Conservation (phyloP, 2,329 filamentous ascomycete genomes). For the Ascomycota sp. region DNA sequence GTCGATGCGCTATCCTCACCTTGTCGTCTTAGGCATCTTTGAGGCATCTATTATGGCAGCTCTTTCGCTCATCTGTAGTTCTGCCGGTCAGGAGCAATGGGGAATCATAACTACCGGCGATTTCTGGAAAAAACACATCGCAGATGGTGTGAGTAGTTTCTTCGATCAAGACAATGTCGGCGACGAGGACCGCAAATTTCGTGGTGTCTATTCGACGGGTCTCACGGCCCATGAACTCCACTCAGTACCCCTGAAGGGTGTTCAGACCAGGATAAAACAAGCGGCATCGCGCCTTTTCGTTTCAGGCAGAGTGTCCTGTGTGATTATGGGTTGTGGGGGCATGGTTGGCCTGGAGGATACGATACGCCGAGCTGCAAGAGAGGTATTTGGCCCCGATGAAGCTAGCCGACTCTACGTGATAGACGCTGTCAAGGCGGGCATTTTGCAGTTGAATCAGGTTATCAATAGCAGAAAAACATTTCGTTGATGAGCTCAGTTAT, state of each 20-base stretch:
- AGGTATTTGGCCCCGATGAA: constrained; percentile 16
- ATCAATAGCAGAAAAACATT: constrained; percentile 23
- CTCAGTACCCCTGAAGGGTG: constrained; percentile 39
- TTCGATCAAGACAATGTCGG: constrained; percentile 27
- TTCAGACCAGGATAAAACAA: constrained; percentile 43
- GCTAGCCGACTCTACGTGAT: constrained; percentile 32
- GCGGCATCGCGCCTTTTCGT: constrained; percentile 48
- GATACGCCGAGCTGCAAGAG: constrained; percentile 47
- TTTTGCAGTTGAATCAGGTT: constrained; percentile 38
- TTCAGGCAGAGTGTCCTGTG: constrained; percentile 36
- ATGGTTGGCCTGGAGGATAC: constrained; percentile 73
- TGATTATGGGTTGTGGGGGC: constrained; percentile 76
- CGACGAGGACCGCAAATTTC: constrained; percentile 36
- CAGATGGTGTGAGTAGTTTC: constrained; percentile 40
- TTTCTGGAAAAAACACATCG: constrained; percentile 61
- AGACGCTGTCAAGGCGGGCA: constrained; percentile 58
- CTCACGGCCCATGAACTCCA: constrained; percentile 67
- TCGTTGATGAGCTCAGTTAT: no score
- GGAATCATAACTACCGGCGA: constrained; percentile 78
- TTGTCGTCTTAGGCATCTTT: constrained; percentile 47
- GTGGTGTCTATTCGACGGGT: constrained; percentile 65
- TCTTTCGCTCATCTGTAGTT: constrained; percentile 23
- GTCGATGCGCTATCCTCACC: constrained; percentile 5
- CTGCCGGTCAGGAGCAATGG: constrained; percentile 30
- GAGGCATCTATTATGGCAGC: constrained; percentile 56